Evolutionary conservation across 2,329 filamentous ascomycete species (phyloP).

Genomic region (Trichoderma atroviride): DNA sequence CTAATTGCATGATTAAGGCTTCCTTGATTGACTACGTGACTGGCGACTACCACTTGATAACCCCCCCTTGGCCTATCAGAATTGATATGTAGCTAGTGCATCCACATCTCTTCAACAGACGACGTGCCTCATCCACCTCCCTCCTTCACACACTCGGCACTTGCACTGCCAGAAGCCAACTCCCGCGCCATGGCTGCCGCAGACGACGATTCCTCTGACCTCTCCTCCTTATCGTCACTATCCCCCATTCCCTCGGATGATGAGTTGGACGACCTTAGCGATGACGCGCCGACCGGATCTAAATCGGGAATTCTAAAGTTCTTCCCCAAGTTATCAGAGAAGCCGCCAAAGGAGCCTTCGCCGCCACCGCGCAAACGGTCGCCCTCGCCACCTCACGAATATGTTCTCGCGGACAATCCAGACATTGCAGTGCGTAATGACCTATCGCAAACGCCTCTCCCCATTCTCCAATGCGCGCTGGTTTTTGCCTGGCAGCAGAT

Average conservation of each 20-base stretch:
- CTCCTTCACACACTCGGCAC: constrained; percentile 34
- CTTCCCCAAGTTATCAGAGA: constrained; percentile 61
- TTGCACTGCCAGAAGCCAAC: constrained; percentile 29
- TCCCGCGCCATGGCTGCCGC: constrained; percentile 53
- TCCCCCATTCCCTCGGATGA: constrained; percentile 50
- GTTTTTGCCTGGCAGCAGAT: constrained; percentile 27
- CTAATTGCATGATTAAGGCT: constrained; percentile 5
- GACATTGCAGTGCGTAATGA: constrained; percentile 80
- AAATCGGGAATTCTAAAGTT: constrained; percentile 67
- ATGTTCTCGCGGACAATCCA: constrained; percentile 84
- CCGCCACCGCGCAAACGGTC: constrained; percentile 76
- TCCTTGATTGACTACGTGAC: constrained; percentile 28
- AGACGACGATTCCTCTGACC: constrained; percentile 65
- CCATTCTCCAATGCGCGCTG: constrained; percentile 1
- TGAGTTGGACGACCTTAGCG: constrained; percentile 52
- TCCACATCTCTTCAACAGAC: constrained; percentile 39
- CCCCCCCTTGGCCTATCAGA: constrained; percentile 37
- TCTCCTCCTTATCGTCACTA: constrained; percentile 59
- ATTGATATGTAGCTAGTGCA: constrained; percentile 38
- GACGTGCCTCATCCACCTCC: constrained; percentile 34
- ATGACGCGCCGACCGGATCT: constrained; percentile 46
- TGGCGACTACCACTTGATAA: constrained; percentile 30
- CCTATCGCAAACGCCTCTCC: not conserved
- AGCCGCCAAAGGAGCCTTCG: constrained; percentile 59
- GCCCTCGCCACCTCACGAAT: constrained; percentile 88